Conservation (phyloP, 805 yeast genomes). For the Yamadazyma sp. region DNA sequence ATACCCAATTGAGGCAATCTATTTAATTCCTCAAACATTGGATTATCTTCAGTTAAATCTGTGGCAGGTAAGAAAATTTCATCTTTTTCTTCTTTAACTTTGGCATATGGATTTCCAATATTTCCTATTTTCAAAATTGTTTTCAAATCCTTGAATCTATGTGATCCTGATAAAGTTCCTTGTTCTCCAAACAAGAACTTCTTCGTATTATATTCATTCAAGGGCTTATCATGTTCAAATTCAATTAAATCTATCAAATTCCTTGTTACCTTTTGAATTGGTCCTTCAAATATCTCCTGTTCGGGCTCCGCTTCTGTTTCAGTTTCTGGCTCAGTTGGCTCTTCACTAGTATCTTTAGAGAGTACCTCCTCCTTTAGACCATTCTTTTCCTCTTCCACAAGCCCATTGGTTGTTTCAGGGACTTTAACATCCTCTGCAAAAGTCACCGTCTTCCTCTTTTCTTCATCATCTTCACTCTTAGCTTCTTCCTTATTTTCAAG, state of each 20-base stretch:
- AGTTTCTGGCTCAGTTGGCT: slow-evolving; percentile 1
- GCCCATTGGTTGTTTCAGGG: not conserved
- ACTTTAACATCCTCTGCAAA: slow-evolving; percentile 12
- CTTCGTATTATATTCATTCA: slow-evolving; percentile 27
- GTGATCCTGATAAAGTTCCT: slow-evolving; percentile 47
- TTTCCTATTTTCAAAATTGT: slow-evolving; percentile 43
- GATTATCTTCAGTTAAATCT: slow-evolving; percentile 32
- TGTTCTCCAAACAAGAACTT: slow-evolving; percentile 59
- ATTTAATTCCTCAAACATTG: slow-evolving; percentile 40
- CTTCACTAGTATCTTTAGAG: slow-evolving; percentile 1
- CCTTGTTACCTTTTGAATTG: slow-evolving; percentile 56
- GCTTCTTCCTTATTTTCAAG: not conserved
- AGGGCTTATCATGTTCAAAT: slow-evolving; percentile 34
- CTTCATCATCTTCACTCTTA: slow-evolving; percentile 1
- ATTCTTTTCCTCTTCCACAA: slow-evolving; percentile 1
- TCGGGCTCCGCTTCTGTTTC: slow-evolving; percentile 7
- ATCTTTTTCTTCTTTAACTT: slow-evolving; percentile 30
- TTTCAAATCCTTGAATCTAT: slow-evolving; percentile 54
- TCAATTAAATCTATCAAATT: slow-evolving; percentile 54
- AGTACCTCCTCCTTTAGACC: slow-evolving; percentile 2
- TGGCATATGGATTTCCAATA: slow-evolving; percentile 37
- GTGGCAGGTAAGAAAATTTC: slow-evolving; percentile 31
- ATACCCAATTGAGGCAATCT: slow-evolving; percentile 64
- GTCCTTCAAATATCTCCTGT: slow-evolving; percentile 56
- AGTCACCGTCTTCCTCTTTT: slow-evolving; percentile 10